Conservation (phyloP, 2,329 filamentous ascomycete species). For the Claviceps fusiformis region DNA sequence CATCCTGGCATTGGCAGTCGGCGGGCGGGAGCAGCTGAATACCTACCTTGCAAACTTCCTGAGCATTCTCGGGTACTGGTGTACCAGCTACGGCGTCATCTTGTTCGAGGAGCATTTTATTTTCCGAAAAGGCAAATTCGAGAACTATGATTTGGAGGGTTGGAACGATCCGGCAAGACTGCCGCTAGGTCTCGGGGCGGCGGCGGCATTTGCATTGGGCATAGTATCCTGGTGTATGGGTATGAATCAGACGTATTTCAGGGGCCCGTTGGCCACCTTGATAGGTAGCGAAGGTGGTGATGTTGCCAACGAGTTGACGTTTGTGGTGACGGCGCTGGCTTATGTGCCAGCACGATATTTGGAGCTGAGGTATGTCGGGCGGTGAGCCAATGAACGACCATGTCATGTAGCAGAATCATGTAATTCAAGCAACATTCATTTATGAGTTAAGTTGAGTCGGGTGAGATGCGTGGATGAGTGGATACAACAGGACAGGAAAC, state of each 20-base stretch:
- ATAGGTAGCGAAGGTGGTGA: conserved; percentile 49
- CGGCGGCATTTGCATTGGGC: conserved; percentile 27
- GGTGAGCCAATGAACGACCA: conserved; percentile 3
- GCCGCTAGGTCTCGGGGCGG: conserved; percentile 27
- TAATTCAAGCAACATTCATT: not conserved
- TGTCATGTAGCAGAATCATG: not conserved
- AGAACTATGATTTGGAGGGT: conserved; percentile 26
- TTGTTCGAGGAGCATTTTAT: conserved; percentile 28
- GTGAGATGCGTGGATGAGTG: not conserved
- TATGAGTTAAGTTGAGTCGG: not conserved
- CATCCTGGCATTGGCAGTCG: conserved; percentile 27
- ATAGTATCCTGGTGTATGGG: conserved; percentile 35
- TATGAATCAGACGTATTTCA: conserved; percentile 43
- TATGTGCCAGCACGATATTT: conserved; percentile 28
- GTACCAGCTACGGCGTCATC: conserved; percentile 26
- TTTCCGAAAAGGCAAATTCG: conserved; percentile 26
- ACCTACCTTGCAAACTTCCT: conserved; percentile 30
- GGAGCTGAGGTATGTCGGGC: conserved; percentile 19
- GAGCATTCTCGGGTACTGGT: conserved; percentile 32
- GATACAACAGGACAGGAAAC: not conserved
- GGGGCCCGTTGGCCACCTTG: conserved; percentile 36
- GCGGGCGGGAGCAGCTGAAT: conserved; percentile 26
- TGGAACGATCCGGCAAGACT: conserved; percentile 30
- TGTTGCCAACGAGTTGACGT: conserved; percentile 27
- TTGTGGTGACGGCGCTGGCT: conserved; percentile 28